These are phyloP conservation scores for Diaporthe sp. DNA, from an alignment of 2,329 filamentous ascomycete genomes.

Conservation along the genomic window DNA sequence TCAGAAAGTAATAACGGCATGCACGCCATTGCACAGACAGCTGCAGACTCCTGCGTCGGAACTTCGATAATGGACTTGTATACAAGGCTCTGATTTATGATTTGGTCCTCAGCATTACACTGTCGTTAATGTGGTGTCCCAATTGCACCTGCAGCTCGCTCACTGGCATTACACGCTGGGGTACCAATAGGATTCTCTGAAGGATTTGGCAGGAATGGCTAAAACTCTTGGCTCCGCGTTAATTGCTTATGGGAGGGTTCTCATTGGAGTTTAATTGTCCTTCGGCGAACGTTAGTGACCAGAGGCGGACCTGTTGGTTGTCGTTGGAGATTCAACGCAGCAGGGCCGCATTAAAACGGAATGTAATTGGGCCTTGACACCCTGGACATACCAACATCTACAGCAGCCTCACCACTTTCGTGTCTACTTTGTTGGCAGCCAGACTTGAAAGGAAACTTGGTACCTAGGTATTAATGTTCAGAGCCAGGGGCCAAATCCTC, in stretches of 20 bases:
- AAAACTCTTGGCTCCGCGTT: background rate
- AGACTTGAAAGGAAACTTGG: background rate
- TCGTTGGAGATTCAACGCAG: background rate
- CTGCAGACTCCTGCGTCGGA: background rate
- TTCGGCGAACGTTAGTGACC: background rate
- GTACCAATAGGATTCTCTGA: background rate
- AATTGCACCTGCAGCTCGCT: no score
- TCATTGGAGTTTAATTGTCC: background rate
- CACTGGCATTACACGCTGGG: no score
- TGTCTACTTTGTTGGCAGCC: background rate
- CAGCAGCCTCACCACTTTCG: background rate
- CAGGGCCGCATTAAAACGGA: background rate
- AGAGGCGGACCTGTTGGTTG: background rate
- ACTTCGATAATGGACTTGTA: no score
- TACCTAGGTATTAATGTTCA: no score
- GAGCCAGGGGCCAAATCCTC: background rate
- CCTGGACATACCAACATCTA: background rate
- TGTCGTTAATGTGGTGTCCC: background rate
- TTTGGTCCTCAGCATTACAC: no score
- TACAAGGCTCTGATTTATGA: background rate
- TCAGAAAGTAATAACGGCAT: background rate
- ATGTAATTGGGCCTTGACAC: background rate
- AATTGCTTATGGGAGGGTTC: background rate
- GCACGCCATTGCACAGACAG: background rate
- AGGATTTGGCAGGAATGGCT: background rate